Evolutionary conservation across 495 filamentous ascomycete species (phyloP), one percentile per base, ranked within the genome.

Genomic region (Trichoderma asperelloides): DNA sequence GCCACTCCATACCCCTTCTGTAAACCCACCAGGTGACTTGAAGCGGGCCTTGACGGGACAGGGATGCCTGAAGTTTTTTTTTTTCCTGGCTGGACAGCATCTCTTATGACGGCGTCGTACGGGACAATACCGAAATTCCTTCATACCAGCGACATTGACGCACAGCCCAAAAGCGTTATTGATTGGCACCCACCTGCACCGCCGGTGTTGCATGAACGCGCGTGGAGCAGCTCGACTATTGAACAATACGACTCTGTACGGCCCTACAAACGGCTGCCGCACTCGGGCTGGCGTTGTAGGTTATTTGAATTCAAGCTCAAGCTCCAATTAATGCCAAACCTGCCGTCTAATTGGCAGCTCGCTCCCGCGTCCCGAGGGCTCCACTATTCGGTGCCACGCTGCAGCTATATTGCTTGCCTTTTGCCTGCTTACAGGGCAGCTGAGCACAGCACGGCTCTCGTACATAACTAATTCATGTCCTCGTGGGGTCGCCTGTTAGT

Each of bases 11-110:
- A 27, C 49, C 18, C 49, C 49, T 25, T n/a, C n/a, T 30, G 23
- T 12, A 60, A 60, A 30, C 55, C 27, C 55, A 30, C 55, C 55
- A 60, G 55, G 55, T 60, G 55, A 60, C 55, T 60, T 30, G 25
- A 28, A 60, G 23, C 16, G 23, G n/a, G 55, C 55, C 55, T 25
- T 28, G 27, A 60, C 55, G 55, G 55, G 55, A 60, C 55, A 60
- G 55, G 55, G 55, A 25, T 60, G 55, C 23, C 16, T 27, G 55
- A 23, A 37, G 43, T n/a, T 47, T 47, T 47, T 60, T 28, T 60
- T 30, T 60, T 12, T 25, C 12, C 25, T 18, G 8, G 55, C 16
- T 30, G 33, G 33, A 37, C 33, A 8, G 33, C 23, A 60, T 60
- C 55, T 11, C 55, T 25, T 12, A 60, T 28, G 55, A 28, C 55